Evolutionary conservation across 2,329 filamentous ascomycete species (phyloP).

Genomic region (Trichoderma gracile): DNA sequence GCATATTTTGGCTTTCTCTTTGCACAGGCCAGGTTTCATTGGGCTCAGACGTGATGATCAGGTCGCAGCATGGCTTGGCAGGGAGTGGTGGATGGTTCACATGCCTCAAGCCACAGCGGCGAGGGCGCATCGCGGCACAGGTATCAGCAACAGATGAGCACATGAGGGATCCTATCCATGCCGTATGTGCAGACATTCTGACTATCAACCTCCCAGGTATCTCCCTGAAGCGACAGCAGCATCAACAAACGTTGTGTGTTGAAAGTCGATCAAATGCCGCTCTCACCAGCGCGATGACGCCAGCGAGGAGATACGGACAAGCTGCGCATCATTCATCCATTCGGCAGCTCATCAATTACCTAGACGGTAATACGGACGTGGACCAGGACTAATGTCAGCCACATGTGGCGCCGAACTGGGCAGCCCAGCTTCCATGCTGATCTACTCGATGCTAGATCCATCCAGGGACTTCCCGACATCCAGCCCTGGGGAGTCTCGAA

Average conservation of each 20-base stretch:
- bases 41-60: neutral
- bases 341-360: neutral
- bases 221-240: too few species aligned
- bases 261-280: neutral
- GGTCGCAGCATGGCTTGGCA: neutral
- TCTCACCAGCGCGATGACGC: neutral
- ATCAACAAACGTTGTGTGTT: too few species aligned
- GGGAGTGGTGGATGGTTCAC: neutral
- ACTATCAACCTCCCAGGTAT: neutral
- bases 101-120: slow-evolving; percentile 13
- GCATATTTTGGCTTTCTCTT: neutral
- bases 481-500: neutral
- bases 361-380: neutral
- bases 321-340: too few species aligned
- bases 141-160: neutral
- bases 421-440: neutral
- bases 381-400: slow-evolving; percentile 2
- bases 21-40: neutral
- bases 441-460: too few species aligned
- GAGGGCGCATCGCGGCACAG: neutral
- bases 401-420: slow-evolving; percentile 12
- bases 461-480: neutral
- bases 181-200: neutral
- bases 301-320: neutral
- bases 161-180: neutral